A percentile compares a stretch with the other conserved stretches of the same genome.
Conservation (phyloP, 441 rosid genomes). For the Capsella rubella region DNA sequence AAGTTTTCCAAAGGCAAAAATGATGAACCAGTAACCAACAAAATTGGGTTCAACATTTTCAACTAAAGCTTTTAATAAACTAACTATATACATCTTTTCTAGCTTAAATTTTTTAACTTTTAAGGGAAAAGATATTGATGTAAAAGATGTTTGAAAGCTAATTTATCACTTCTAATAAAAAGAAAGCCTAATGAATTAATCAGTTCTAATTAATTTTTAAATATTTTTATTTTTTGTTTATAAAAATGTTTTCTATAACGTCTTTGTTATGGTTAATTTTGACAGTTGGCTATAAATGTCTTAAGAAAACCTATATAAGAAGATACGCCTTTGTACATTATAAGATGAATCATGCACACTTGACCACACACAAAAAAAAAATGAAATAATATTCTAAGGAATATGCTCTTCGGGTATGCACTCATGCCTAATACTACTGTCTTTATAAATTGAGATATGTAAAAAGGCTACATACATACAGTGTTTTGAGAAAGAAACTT, state of each 20-base stretch:
- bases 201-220: too few species aligned
- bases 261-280: background rate
- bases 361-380: constrained; percentile 3
- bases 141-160: too few species aligned
- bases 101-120: background rate
- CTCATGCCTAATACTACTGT: constrained; percentile 11
- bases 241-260: too few species aligned
- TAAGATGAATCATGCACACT: background rate
- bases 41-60: constrained; percentile 37
- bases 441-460: background rate
- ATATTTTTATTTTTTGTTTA: too few species aligned
- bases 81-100: constrained; percentile 5
- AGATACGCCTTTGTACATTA: background rate
- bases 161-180: too few species aligned
- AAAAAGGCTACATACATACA: constrained; percentile 17
- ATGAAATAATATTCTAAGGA: constrained; percentile 39
- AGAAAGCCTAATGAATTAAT: too few species aligned
- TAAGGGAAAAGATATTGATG: too few species aligned
- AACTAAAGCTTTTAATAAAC: constrained; percentile 20
- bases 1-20: background rate
- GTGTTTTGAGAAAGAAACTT: background rate
- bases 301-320: background rate
- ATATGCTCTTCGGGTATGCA: constrained; percentile 38
- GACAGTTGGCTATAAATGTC: background rate
- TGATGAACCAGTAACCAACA: constrained; percentile 25